phyloP scores from a whole-genome alignment of 1,284 basidiomycete species.

The Cyathus olla region DNA sequence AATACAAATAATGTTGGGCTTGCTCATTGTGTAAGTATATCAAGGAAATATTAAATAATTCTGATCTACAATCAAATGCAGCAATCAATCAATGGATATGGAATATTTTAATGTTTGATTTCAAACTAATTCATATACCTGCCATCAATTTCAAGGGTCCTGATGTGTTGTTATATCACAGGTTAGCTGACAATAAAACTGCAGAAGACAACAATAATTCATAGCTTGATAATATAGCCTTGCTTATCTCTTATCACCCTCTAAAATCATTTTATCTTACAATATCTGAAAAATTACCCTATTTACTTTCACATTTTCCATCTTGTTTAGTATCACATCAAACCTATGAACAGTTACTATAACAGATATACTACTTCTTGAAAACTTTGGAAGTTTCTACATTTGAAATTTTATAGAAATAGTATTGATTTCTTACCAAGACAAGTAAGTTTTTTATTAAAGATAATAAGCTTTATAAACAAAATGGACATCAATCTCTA shows the following conservation, averaged over 20 bases:
- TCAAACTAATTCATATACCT: conserved; percentile 45
- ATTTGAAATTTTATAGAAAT: neutral
- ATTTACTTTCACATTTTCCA: neutral
- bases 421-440: conserved; percentile 9
- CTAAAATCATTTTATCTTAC: no score
- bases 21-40: no score
- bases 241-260: neutral
- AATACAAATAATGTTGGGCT: no score
- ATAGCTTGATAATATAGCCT: conserved; percentile 34
- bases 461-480: conserved; percentile 15
- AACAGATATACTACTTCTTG: conserved; percentile 7
- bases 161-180: conserved; percentile 44
- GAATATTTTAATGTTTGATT: conserved; percentile 49
- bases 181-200: conserved; percentile 8
- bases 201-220: conserved; percentile 29
- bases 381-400: neutral
- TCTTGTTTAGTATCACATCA: neutral
- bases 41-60: conserved; percentile 55
- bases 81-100: conserved; percentile 55
- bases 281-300: neutral
- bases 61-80: conserved; percentile 43
- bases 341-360: no score
- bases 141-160: conserved; percentile 30
- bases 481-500: conserved; percentile 11
- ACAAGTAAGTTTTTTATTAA: conserved; percentile 12